phyloP scores from a whole-genome alignment of 306 rosid species.

The Trichosanthes cucumerina region DNA sequence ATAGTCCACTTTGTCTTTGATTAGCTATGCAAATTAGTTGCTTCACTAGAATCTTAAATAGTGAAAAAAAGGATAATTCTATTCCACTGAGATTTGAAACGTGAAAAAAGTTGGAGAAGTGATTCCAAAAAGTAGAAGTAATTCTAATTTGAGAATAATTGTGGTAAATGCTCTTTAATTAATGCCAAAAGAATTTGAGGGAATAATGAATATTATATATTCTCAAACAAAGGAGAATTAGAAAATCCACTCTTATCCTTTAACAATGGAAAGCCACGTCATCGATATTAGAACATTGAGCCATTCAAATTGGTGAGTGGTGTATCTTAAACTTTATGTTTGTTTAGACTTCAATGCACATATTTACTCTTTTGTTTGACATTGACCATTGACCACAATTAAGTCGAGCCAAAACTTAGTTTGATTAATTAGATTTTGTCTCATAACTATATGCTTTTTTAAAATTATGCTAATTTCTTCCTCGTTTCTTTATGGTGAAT shows the following conservation, averaged over 20 bases:
- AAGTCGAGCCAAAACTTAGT: too few relatives aligned
- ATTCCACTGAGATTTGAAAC: neutral
- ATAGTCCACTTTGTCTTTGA: too few relatives aligned
- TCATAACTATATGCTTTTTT: too few relatives aligned
- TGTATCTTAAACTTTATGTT: neutral
- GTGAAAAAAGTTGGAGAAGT: neutral
- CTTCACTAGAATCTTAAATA: too few relatives aligned
- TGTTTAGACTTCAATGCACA: neutral
- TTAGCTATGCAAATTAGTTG: too few relatives aligned
- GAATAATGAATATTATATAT: conserved; percentile 1
- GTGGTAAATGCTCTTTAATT: neutral
- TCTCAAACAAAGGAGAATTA: neutral
- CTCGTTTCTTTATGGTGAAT: too few relatives aligned
- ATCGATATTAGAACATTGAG: neutral
- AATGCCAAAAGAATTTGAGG: neutral
- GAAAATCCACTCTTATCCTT: neutral
- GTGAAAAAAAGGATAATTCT: neutral
- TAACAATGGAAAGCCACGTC: neutral
- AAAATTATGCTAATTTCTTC: too few relatives aligned
- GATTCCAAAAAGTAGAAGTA: neutral
- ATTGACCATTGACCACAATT: neutral
- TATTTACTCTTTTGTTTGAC: neutral
- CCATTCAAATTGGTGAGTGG: neutral
- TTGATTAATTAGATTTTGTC: too few relatives aligned
- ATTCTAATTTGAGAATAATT: neutral